Evolutionary conservation across 305 asterid species (phyloP).

Genomic region (Salvia sclarea): DNA sequence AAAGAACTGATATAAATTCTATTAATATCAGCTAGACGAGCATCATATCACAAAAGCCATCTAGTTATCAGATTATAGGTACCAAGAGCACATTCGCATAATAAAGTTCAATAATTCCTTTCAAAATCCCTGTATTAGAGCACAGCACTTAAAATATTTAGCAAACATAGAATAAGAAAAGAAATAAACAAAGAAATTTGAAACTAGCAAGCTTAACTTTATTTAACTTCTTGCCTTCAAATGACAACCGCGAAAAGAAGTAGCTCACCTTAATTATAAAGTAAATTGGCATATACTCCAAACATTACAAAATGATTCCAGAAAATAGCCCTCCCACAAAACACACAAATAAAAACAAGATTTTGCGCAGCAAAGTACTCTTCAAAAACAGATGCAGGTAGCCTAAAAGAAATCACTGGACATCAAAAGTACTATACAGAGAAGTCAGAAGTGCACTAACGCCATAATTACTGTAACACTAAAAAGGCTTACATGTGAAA

Average conservation of each 20-base stretch:
- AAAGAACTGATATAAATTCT: neutral
- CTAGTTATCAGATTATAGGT: neutral
- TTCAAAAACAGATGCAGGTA: neutral
- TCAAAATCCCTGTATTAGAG: neutral
- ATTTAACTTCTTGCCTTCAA: neutral
- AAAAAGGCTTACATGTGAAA: neutral
- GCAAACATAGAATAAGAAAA: neutral
- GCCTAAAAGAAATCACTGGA: constrained; percentile 5
- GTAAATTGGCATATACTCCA: neutral
- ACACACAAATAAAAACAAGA: neutral
- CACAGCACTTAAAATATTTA: neutral
- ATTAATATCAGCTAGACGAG: neutral
- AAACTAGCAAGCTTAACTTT: neutral
- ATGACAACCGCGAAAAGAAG: neutral
- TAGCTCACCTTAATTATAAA: constrained; percentile 1
- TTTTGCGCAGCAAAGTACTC: neutral
- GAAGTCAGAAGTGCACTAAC: neutral
- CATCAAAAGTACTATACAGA: neutral
- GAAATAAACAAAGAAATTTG: neutral
- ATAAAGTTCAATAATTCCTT: neutral
- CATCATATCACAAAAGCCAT: neutral
- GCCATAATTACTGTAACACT: neutral
- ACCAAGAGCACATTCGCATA: neutral
- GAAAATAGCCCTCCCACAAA: constrained; percentile 20
- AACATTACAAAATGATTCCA: neutral